Conservation (phyloP, 768 basidiomycete species). For the Strobilomyces confusus region DNA sequence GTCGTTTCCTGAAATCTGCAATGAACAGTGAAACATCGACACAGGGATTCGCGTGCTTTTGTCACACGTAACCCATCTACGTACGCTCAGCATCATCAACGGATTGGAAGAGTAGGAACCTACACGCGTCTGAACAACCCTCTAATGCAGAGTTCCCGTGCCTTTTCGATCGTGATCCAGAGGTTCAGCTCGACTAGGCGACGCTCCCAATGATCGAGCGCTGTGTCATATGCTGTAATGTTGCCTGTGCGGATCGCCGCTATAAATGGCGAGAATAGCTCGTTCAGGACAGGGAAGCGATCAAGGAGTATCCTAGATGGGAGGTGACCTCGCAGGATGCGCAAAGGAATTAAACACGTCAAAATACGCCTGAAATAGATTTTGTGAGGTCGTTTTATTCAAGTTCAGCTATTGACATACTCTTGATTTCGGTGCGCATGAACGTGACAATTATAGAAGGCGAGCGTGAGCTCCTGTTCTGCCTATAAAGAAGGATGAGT, state of each 20-base stretch:
- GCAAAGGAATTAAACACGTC: slow-evolving; percentile 85
- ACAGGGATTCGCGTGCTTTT: slow-evolving; percentile 79
- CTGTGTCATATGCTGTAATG: slow-evolving; percentile 72
- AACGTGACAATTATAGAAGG: slow-evolving; percentile 79
- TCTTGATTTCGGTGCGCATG: slow-evolving; percentile 74
- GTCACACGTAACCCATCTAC: slow-evolving; percentile 75
- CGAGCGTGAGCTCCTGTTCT: slow-evolving; percentile 81
- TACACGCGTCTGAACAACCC: slow-evolving; percentile 77
- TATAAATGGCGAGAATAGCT: slow-evolving; percentile 79
- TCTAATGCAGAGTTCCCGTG: slow-evolving; percentile 81
- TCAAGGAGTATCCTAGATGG: slow-evolving; percentile 69
- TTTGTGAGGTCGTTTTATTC: neutral
- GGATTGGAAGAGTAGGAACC: slow-evolving; percentile 25
- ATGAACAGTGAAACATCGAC: slow-evolving; percentile 72
- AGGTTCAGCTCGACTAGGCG: slow-evolving; percentile 82
- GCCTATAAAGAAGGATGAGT: slow-evolving; percentile 45
- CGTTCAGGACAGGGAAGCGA: slow-evolving; percentile 67
- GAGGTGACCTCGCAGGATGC: slow-evolving; percentile 82
- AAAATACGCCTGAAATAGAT: slow-evolving; percentile 67
- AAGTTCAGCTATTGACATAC: slow-evolving; percentile 40
- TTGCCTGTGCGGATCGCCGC: slow-evolving; percentile 74
- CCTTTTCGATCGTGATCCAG: slow-evolving; percentile 84
- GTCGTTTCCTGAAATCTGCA: slow-evolving; percentile 66
- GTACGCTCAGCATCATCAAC: neutral
- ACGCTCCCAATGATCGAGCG: slow-evolving; percentile 67